Evolutionary conservation across 208 protist species (phyloP).

Genomic region (Crithidia thermophila): DNA sequence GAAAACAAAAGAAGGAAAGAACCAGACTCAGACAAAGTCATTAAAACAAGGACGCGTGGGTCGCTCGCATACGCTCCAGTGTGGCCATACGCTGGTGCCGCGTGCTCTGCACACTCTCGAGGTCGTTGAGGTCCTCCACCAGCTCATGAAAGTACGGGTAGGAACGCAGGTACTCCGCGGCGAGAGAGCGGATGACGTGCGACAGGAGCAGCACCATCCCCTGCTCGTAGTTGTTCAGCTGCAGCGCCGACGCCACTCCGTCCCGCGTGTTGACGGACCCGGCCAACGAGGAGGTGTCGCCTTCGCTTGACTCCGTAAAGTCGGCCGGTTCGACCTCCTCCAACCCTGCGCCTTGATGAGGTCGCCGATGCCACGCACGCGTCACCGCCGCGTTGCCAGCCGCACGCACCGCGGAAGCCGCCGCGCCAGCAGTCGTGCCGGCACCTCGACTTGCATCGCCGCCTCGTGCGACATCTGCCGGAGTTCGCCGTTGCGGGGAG

Average conservation of each 20-base stretch:
- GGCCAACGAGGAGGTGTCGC: slow-evolving; percentile 1
- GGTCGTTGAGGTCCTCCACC: slow-evolving; percentile 69
- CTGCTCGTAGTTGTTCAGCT: slow-evolving; percentile 70
- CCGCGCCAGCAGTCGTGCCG: no score
- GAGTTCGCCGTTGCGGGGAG: no score
- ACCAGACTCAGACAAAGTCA: neutral
- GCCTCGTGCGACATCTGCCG: no score
- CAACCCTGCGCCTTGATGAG: no score
- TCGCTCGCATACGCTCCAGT: slow-evolving; percentile 66
- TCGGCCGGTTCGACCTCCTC: slow-evolving; percentile 4
- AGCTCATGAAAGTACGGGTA: slow-evolving; percentile 65
- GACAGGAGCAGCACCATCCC: slow-evolving; percentile 77
- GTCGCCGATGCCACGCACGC: neutral
- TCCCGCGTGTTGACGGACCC: slow-evolving; percentile 8
- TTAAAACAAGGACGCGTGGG: slow-evolving; percentile 55
- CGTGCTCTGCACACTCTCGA: slow-evolving; percentile 58
- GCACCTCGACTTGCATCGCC: neutral
- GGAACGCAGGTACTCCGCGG: slow-evolving; percentile 43
- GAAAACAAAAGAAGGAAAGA: slow-evolving; percentile 16
- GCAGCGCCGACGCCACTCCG: slow-evolving; percentile 8
- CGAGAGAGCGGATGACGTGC: slow-evolving; percentile 65
- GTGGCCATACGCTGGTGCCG: slow-evolving; percentile 55
- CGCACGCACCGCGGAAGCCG: neutral
- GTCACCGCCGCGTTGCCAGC: no score
- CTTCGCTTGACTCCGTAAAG: slow-evolving; percentile 14